Base-by-base conservation (phyloP, 1,139 yeast genomes). In the Taiozyma sp. region DNA sequence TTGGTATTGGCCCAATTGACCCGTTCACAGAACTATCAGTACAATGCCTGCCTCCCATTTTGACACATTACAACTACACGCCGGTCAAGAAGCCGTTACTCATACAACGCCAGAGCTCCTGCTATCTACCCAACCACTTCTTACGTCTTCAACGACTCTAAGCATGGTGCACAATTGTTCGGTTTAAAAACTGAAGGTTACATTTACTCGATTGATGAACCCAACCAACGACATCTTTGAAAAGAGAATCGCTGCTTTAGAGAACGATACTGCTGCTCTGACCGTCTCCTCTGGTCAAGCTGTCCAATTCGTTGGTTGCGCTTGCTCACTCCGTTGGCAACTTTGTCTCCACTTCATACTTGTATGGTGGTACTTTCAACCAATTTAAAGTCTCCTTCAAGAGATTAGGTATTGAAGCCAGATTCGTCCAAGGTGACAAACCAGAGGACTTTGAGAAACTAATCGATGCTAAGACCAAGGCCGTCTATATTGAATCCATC, bases 271-370 rank as follows among this genome's bases (percentile, higher is more conserved):
- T 64, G 83, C 86, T 56, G 98, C 96, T 4, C 72, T 91, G 54
- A 95, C 96, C n/a, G 85, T 86, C 37, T 70, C 96, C 32, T 90
- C 97, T 13, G 98, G 99, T 55, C 97, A 90, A 72, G 93, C 97
- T 50, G 97, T 98, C 41, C 97, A 90, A 69, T 80, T 89, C 61
- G 68, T 88, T 54, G 96, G 76, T 88, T 43, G 90, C 90, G 52
- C 77, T 90, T 62, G 96, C 97, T 42, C 90, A 86, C 62, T 69
- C 80, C 49, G 98, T 98, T 60, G 96, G 89, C 68, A 93, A 93
- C 72, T 79, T 93, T 61, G 79, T 93, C 52, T 81, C 96, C 42
- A 84, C 97, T 37, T 80, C 96, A n/a, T 88, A 69, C 74, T 76
- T 93, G 59, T 93, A 93, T 68, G 99, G 99, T 58, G 99, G 99